phyloP scores from a whole-genome alignment of 345 rosid species.

The Hibiscus mutabilis region DNA sequence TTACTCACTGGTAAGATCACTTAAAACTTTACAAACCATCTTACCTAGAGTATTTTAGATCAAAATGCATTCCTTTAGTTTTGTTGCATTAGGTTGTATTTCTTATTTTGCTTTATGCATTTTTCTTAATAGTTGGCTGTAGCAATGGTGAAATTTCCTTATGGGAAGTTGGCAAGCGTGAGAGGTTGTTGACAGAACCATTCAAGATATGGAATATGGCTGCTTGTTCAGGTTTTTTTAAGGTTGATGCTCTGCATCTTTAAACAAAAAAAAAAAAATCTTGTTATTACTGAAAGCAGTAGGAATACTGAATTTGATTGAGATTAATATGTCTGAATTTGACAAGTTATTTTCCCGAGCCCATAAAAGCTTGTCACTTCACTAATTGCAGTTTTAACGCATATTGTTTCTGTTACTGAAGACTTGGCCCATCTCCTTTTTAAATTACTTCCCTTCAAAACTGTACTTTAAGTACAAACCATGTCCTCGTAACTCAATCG shows the following conservation, averaged over 20 bases:
- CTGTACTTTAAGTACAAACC: not conserved
- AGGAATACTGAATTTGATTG: not conserved
- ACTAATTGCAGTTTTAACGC: not conserved
- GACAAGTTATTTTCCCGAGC: not conserved
- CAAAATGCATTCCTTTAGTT: not conserved
- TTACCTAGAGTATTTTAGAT: not conserved
- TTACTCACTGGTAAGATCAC: constrained; percentile 50
- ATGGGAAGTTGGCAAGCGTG: constrained; percentile 52
- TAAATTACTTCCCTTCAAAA: not conserved
- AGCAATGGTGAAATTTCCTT: constrained; percentile 56
- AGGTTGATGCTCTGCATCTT: constrained; percentile 28
- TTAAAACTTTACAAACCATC: not conserved
- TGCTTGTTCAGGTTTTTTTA: constrained; percentile 37
- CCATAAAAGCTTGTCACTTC: not conserved
- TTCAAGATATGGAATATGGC: constrained; percentile 47
- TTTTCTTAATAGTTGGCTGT: constrained; percentile 46
- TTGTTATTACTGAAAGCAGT: not conserved
- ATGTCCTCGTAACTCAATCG: not conserved
- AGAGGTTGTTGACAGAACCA: constrained; percentile 48
- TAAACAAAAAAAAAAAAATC: not conserved
- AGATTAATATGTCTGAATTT: not conserved
- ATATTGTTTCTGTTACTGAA: not conserved
- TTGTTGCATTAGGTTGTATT: not conserved
- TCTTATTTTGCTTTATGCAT: constrained; percentile 11
- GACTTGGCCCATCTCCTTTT: not conserved